phyloP scores from a whole-genome alignment of 1,284 basidiomycete species.

The Xerocomus amazonicus region DNA sequence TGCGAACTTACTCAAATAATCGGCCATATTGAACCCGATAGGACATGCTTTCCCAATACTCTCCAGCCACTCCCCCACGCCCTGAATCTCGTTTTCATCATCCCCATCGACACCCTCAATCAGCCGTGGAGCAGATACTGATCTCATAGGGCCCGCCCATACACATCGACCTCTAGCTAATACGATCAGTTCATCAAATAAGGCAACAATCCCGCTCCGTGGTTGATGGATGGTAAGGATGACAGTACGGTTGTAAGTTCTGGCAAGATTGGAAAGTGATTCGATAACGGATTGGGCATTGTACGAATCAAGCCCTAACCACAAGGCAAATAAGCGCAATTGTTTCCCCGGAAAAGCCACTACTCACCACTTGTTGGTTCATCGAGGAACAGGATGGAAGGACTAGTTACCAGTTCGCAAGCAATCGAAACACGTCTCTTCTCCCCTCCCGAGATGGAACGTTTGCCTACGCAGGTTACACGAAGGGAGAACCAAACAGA shows the following conservation, averaged over 20 bases:
- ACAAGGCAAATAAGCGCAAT: background rate
- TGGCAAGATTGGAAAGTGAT: constrained; percentile 79
- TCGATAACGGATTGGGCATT: constrained; percentile 96
- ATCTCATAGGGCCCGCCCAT: constrained; percentile 31
- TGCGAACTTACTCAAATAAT: constrained; percentile 76
- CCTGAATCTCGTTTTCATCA: constrained; percentile 61
- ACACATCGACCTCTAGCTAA: constrained; percentile 66
- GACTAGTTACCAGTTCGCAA: constrained; percentile 96
- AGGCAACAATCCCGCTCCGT: constrained; percentile 93
- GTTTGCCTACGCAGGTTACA: constrained; percentile 47
- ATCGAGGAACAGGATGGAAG: constrained; percentile 93
- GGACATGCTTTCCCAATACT: constrained; percentile 83
- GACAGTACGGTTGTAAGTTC: constrained; percentile 91
- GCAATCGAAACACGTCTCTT: constrained; percentile 95
- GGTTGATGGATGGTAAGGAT: constrained; percentile 98
- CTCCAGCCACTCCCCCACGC: constrained; percentile 68
- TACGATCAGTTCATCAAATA: constrained; percentile 91
- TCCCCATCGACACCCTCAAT: constrained; percentile 49
- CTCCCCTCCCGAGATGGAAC: constrained; percentile 94
- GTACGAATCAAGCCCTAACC: constrained; percentile 83
- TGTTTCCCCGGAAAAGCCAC: background rate
- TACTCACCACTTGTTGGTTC: constrained; percentile 89
- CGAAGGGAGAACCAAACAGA: background rate
- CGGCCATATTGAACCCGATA: constrained; percentile 95
- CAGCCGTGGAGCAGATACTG: constrained; percentile 8